Conservation (phyloP, 192 early-diverging fungal species). For the Dissophora ornata region DNA sequence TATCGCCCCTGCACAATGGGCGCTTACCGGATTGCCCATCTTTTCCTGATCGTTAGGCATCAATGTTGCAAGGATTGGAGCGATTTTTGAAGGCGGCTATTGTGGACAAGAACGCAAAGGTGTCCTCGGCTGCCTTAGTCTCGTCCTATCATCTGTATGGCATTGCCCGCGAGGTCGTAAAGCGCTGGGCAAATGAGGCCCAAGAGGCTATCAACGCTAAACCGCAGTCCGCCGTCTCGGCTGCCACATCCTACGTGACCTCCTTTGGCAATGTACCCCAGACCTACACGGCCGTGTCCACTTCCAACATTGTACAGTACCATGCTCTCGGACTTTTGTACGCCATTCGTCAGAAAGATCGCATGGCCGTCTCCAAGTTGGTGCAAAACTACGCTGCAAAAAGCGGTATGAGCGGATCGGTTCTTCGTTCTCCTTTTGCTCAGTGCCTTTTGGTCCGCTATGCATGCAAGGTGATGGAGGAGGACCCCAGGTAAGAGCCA, state of each 20-base stretch:
- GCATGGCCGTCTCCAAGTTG: slow-evolving; percentile 97
- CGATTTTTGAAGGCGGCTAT: slow-evolving; percentile 96
- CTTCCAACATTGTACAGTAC: slow-evolving; percentile 93
- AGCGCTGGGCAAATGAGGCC: slow-evolving; percentile 97
- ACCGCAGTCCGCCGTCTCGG: slow-evolving; percentile 61
- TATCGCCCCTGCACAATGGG: too few relatives aligned
- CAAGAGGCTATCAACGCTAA: slow-evolving; percentile 94
- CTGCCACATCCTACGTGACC: slow-evolving; percentile 64
- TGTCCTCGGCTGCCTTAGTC: slow-evolving; percentile 92
- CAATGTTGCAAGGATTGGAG: slow-evolving; percentile 96
- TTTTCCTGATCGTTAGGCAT: slow-evolving; percentile 63
- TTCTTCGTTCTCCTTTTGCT: slow-evolving; percentile 85
- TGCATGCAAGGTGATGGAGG: slow-evolving; percentile 88
- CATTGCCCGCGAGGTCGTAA: slow-evolving; percentile 90
- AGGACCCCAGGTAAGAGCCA: slow-evolving; percentile 69
- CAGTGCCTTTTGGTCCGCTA: slow-evolving; percentile 94
- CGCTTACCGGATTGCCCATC: too few relatives aligned
- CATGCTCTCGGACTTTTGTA: slow-evolving; percentile 98
- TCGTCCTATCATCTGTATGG: slow-evolving; percentile 89
- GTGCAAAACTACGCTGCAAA: slow-evolving; percentile 86
- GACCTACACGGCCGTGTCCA: slow-evolving; percentile 61
- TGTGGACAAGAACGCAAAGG: slow-evolving; percentile 92
- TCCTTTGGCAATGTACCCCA: slow-evolving; percentile 58
- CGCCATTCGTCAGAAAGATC: slow-evolving; percentile 94
- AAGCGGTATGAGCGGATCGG: slow-evolving; percentile 59